These are phyloP conservation scores for Nannizziopsis arthrosporioides DNA, from an alignment of 2,329 filamentous ascomycete species.

Conservation along the genomic window DNA sequence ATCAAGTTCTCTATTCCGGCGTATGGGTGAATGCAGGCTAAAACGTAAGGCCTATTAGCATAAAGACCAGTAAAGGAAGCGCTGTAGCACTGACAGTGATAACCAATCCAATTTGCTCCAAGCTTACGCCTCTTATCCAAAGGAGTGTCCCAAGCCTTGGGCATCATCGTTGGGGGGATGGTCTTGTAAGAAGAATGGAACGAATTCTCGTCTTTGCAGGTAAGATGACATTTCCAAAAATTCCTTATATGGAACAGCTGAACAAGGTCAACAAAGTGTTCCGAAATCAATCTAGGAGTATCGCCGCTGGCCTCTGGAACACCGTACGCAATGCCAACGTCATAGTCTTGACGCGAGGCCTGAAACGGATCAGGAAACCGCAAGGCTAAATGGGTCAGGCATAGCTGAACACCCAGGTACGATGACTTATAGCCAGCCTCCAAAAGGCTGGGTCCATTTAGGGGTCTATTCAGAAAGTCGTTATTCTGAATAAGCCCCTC, in stretches of 20 bases:
- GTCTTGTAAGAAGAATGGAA: constrained; percentile 20
- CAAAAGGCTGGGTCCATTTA: too few species aligned
- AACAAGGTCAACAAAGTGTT: constrained; percentile 20
- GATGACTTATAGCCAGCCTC: constrained; percentile 10
- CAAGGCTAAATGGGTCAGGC: constrained; percentile 27
- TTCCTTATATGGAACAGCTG: constrained; percentile 31
- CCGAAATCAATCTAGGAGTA: constrained; percentile 11
- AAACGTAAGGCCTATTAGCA: not conserved
- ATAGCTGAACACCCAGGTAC: constrained; percentile 20
- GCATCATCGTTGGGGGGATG: constrained; percentile 16
- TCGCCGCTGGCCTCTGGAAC: constrained; percentile 4
- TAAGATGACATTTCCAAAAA: constrained; percentile 34
- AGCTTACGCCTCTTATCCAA: constrained; percentile 10
- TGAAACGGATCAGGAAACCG: constrained; percentile 18
- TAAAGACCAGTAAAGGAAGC: not conserved
- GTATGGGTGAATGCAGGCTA: constrained; percentile 30
- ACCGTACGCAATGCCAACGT: constrained; percentile 24
- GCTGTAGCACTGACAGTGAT: constrained; percentile 18
- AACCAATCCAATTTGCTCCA: constrained; percentile 25
- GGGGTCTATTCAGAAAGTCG: too few species aligned
- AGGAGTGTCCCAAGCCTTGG: constrained; percentile 15
- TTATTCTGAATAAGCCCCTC: too few species aligned
- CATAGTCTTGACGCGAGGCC: constrained; percentile 24
- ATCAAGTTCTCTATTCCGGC: constrained; percentile 19
- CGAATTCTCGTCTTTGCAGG: constrained; percentile 21